These are phyloP conservation scores for Cystofilobasidium macerans DNA, from an alignment of 768 basidiomycete genomes.

Conservation along the genomic window DNA sequence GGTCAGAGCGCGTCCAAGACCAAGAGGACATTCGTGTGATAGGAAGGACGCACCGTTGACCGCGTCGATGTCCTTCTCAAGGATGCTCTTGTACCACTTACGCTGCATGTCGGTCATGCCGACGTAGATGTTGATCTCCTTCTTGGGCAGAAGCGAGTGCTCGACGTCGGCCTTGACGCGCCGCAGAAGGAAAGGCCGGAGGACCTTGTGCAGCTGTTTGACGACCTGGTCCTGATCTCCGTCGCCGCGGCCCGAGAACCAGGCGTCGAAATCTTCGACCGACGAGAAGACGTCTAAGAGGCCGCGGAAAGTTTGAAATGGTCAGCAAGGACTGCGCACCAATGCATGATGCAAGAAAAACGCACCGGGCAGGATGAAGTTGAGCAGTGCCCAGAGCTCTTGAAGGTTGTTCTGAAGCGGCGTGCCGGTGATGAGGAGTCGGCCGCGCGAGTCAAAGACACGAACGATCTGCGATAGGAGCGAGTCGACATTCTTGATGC, in stretches of 20 bases:
- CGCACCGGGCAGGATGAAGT: constrained; percentile 85
- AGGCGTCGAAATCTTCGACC: constrained; percentile 76
- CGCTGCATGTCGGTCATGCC: constrained; percentile 94
- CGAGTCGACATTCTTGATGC: constrained; percentile 98
- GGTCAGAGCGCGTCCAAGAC: neutral
- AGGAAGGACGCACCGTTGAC: constrained; percentile 61
- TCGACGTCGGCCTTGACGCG: constrained; percentile 95
- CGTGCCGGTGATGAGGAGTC: constrained; percentile 90
- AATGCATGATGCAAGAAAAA: constrained; percentile 55
- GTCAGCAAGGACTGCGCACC: constrained; percentile 73
- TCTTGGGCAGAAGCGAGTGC: constrained; percentile 90
- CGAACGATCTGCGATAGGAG: constrained; percentile 90
- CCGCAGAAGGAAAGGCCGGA: constrained; percentile 84
- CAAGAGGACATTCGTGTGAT: neutral
- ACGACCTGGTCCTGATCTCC: constrained; percentile 75
- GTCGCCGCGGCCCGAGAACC: constrained; percentile 75
- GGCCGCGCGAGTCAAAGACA: constrained; percentile 72
- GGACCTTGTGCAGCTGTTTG: constrained; percentile 90
- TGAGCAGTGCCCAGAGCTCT: constrained; percentile 87
- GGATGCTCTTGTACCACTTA: constrained; percentile 84
- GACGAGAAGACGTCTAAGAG: constrained; percentile 30
- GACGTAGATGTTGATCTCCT: constrained; percentile 97
- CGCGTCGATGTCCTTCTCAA: constrained; percentile 97
- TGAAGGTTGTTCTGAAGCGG: constrained; percentile 94
- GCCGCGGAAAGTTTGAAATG: neutral